Percentiles rank a stretch among this genome's conserved stretches.
Conservation (phyloP, 1,139 yeast species). For the Nakaseomyces sp. region DNA sequence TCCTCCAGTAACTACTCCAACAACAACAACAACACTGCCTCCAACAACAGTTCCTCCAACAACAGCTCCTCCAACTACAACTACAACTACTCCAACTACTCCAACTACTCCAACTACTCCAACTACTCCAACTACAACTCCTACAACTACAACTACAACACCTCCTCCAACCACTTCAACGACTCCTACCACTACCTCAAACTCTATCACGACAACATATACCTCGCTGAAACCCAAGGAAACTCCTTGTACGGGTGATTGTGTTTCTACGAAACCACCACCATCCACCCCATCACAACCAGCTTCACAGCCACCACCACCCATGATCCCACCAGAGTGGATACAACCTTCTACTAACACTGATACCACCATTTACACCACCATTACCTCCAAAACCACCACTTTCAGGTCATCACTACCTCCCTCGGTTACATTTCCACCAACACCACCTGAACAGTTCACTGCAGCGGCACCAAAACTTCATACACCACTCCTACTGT, state of each 20-base stretch:
- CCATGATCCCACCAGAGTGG: slow-evolving; percentile 1
- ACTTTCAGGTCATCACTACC: not conserved
- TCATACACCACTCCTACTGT: not conserved
- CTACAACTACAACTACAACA: not conserved
- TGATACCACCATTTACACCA: not conserved
- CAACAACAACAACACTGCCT: not conserved
- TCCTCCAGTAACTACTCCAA: not conserved
- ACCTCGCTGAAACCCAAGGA: slow-evolving; percentile 2
- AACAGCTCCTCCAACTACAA: not conserved
- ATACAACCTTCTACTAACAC: not conserved
- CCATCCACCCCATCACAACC: not conserved
- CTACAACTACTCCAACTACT: not conserved
- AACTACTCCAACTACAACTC: not conserved
- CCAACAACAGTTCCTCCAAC: not conserved
- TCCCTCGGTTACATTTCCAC: not conserved
- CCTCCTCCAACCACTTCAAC: not conserved
- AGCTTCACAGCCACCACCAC: not conserved
- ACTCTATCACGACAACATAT: not conserved
- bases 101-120: not conserved
- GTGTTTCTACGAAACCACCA: not conserved
- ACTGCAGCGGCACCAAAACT: not conserved
- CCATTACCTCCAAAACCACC: not conserved
- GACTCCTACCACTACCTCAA: not conserved
- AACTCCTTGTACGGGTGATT: not conserved
- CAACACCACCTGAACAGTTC: not conserved